These are phyloP conservation scores for Naganishia sp. DNA, from an alignment of 1,284 basidiomycete genomes.

Conservation along the genomic window DNA sequence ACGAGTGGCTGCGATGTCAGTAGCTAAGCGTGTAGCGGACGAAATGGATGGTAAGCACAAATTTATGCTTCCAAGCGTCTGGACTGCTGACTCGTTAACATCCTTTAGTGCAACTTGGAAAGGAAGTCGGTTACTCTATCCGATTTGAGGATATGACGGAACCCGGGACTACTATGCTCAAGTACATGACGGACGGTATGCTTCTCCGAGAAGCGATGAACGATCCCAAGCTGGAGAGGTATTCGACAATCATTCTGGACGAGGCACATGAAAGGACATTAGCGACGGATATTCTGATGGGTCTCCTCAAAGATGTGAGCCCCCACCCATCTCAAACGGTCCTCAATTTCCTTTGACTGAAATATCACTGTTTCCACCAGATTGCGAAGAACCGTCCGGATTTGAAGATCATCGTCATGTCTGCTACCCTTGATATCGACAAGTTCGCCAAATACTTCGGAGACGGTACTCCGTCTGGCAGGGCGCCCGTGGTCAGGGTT, in stretches of 20 bases:
- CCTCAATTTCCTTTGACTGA: too few species aligned
- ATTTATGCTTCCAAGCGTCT: background rate
- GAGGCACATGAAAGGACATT: constrained; percentile 98
- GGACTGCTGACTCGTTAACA: background rate
- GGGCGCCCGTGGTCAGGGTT: constrained; percentile 90
- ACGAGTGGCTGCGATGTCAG: constrained; percentile 96
- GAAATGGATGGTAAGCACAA: constrained; percentile 84
- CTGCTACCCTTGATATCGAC: constrained; percentile 91
- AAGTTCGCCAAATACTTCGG: constrained; percentile 98
- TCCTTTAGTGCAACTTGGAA: constrained; percentile 74
- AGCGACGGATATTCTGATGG: constrained; percentile 98
- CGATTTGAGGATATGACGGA: constrained; percentile 99
- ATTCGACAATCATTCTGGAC: constrained; percentile 97
- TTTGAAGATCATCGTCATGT: constrained; percentile 98
- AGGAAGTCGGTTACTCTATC: constrained; percentile 96
- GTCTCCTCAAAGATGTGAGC: constrained; percentile 65
- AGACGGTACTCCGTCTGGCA: constrained; percentile 56
- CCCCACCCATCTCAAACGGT: background rate
- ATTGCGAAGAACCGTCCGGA: constrained; percentile 80
- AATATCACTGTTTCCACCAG: constrained; percentile 47
- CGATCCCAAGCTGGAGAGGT: constrained; percentile 82
- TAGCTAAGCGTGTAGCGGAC: constrained; percentile 96
- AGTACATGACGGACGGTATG: constrained; percentile 99
- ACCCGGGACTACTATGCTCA: constrained; percentile 83
- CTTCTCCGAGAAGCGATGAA: constrained; percentile 95